phyloP scores from a whole-genome alignment of 2,329 filamentous ascomycete species.

The Fusarium odoratissimum region DNA sequence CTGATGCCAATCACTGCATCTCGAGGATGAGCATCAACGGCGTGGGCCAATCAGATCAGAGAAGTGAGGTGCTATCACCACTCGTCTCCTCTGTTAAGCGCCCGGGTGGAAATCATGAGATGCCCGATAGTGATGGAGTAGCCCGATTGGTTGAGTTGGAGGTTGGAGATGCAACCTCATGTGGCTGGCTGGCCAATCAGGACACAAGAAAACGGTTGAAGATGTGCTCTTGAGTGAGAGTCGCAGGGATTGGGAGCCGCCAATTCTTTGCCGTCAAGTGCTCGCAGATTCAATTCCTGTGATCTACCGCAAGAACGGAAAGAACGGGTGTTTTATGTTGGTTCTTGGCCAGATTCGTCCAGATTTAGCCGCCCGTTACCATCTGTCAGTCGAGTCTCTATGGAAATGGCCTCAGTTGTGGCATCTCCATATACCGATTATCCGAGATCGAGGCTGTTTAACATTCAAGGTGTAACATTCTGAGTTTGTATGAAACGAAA shows the following conservation, averaged over 20 bases:
- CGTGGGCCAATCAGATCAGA: conserved; percentile 44
- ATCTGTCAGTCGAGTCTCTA: conserved; percentile 31
- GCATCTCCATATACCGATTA: background rate
- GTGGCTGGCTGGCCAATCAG: conserved; percentile 42
- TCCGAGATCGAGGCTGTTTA: conserved; percentile 6
- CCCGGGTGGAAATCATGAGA: conserved; percentile 44
- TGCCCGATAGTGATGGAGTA: conserved; percentile 23
- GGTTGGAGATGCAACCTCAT: conserved; percentile 29
- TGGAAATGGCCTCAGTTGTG: conserved; percentile 28
- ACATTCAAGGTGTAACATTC: background rate
- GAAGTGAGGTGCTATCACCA: conserved; percentile 29
- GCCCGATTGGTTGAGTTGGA: conserved; percentile 44
- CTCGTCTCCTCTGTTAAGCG: conserved; percentile 47
- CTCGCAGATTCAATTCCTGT: conserved; percentile 27
- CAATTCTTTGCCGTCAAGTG: conserved; percentile 20
- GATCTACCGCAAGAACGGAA: conserved; percentile 10
- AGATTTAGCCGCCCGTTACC: conserved; percentile 32
- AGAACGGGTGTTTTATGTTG: background rate
- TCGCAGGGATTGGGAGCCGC: conserved; percentile 22
- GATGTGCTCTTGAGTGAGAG: conserved; percentile 31
- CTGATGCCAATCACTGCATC: conserved; percentile 33
- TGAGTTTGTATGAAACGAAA: background rate
- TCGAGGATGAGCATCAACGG: conserved; percentile 8
- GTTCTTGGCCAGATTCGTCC: conserved; percentile 21
- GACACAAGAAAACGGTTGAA: conserved; percentile 9